A percentile compares a stretch with the other conserved stretches of the same genome.
Evolutionary conservation across 371 early-diverging fungal species (phyloP).

Genomic region (Mortierella sp.): DNA sequence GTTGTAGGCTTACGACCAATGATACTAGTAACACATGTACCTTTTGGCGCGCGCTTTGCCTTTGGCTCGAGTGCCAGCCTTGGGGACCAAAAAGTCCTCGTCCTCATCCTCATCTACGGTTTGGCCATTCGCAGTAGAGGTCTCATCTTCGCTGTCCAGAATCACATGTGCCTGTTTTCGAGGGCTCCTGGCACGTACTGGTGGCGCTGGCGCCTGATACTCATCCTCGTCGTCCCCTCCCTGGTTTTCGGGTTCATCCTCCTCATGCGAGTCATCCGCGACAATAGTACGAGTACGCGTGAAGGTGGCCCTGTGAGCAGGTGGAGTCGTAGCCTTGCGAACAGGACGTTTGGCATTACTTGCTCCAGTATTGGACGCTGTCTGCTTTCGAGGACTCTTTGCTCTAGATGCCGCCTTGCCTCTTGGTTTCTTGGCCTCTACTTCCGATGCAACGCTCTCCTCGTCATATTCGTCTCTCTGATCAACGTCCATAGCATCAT

Average conservation of each 20-base stretch:
- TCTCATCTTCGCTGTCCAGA: slow-evolving; percentile 39
- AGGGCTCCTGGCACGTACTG: not conserved
- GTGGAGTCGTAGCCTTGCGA: not conserved
- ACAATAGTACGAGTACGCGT: slow-evolving; percentile 1
- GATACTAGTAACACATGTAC: not conserved
- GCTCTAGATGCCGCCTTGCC: not conserved
- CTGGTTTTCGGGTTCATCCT: slow-evolving; percentile 20
- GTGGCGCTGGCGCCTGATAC: not conserved
- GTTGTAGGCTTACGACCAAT: not conserved
- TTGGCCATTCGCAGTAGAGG: not conserved
- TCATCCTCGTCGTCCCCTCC: not conserved
- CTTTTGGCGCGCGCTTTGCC: slow-evolving; percentile 39
- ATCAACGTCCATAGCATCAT: slow-evolving; percentile 21
- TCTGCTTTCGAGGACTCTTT: not conserved
- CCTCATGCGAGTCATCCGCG: slow-evolving; percentile 30
- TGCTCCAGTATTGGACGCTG: not conserved
- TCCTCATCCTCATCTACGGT: slow-evolving; percentile 10
- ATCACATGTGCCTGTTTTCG: slow-evolving; percentile 18
- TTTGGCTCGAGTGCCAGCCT: slow-evolving; percentile 29
- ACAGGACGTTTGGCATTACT: not conserved
- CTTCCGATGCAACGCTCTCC: not conserved
- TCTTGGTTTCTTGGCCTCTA: not conserved
- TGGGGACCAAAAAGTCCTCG: slow-evolving; percentile 33
- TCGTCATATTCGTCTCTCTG: not conserved
- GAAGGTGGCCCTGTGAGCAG: not conserved